Percentiles rank a stretch among this genome's conserved stretches.
phyloP scores from a whole-genome alignment of 768 basidiomycete genomes.

The Russula dissimulans region DNA sequence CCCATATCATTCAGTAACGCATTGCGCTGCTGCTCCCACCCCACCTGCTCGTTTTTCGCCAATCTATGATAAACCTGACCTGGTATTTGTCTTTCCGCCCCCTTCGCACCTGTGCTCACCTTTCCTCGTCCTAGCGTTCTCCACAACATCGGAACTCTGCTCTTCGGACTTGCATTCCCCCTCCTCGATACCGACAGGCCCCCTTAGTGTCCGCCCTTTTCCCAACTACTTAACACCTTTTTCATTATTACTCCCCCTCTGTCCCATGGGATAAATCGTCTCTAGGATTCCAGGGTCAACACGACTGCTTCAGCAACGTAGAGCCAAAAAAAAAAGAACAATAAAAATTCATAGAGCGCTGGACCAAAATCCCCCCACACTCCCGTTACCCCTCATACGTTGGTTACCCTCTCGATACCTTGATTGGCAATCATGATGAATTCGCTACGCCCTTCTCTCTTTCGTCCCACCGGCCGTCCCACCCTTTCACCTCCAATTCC shows the following conservation, averaged over 20 bases:
- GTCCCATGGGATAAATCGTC: conserved; percentile 38
- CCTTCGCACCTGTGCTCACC: background rate
- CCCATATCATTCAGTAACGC: background rate
- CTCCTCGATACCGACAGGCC: conserved; percentile 67
- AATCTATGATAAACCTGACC: conserved; percentile 22
- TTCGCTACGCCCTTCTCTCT: conserved; percentile 57
- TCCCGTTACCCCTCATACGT: conserved; percentile 21
- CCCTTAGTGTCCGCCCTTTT: conserved; percentile 44
- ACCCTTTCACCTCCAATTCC: conserved; percentile 46
- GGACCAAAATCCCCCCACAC: conserved; percentile 12
- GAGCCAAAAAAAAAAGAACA: conserved; percentile 14
- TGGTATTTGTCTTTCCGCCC: conserved; percentile 8
- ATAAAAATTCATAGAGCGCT: conserved; percentile 10
- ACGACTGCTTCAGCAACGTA: conserved; percentile 29
- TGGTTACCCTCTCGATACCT: conserved; percentile 11
- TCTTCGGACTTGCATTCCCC: conserved; percentile 47
- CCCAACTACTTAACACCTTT: background rate
- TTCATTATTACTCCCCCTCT: background rate
- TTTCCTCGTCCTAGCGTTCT: conserved; percentile 19
- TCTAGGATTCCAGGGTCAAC: conserved; percentile 30
- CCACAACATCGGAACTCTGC: conserved; percentile 40
- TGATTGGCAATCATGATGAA: conserved; percentile 38
- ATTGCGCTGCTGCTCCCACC: background rate
- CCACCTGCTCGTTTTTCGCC: conserved; percentile 3
- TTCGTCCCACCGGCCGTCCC: conserved; percentile 55